Evolutionary conservation across 2,329 filamentous ascomycete species (phyloP).

Genomic region (Colletotrichum sojae): DNA sequence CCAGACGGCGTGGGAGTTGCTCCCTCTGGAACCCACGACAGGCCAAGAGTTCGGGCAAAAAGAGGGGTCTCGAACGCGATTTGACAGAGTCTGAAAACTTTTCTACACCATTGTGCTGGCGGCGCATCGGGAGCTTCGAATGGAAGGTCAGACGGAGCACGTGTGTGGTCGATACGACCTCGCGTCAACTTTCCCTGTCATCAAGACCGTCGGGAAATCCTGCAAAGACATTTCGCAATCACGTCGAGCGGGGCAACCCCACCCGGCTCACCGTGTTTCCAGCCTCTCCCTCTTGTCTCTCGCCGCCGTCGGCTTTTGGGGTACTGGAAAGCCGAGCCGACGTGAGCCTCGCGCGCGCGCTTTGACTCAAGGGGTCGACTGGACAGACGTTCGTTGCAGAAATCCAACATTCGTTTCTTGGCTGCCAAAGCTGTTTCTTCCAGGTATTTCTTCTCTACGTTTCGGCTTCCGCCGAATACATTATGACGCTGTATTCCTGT

Average conservation of each 20-base stretch:
- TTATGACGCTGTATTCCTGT: not conserved
- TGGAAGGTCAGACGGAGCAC: conserved; percentile 31
- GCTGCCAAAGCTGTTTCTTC: conserved; percentile 8
- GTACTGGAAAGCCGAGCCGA: not conserved
- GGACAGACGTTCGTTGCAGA: conserved; percentile 18
- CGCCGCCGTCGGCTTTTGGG: conserved; percentile 14
- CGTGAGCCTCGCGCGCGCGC: conserved; percentile 23
- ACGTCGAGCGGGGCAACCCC: conserved; percentile 20
- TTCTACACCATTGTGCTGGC: not conserved
- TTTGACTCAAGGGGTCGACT: conserved; percentile 8
- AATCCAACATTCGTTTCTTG: conserved; percentile 19
- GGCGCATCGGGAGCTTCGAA: conserved; percentile 19
- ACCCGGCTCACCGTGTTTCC: conserved; percentile 23
- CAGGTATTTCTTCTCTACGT: not conserved
- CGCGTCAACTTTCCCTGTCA: conserved; percentile 27
- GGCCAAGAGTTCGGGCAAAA: conserved; percentile 27
- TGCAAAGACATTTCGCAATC: not conserved
- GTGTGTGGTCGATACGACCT: conserved; percentile 31
- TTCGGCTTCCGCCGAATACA: not conserved
- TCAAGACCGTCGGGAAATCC: conserved; percentile 18
- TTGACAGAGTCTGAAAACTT: not conserved
- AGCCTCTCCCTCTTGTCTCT: conserved; percentile 5
- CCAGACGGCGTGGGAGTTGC: conserved; percentile 22
- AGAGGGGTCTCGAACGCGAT: conserved; percentile 14
- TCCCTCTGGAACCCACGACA: conserved; percentile 9